Base-by-base conservation (phyloP, 1,284 basidiomycete genomes). In the Apiotrichum domesticum region DNA sequence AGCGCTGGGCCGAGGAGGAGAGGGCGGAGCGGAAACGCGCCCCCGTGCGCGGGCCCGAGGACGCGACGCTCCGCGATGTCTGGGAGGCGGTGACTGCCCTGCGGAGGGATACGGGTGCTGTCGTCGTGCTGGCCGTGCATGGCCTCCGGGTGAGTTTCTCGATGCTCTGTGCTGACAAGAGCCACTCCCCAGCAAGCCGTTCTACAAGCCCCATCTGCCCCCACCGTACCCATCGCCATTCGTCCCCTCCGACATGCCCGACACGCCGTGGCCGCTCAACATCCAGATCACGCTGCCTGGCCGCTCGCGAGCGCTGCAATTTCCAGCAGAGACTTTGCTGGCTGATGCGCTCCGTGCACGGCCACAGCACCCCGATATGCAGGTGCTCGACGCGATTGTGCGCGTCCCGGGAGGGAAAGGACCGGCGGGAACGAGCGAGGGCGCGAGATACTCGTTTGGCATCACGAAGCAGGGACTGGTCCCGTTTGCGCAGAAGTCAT, bases 181-280 rank as follows among this genome's bases (percentile, higher is more conserved):
- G 50, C 49, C 52, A 2, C 35, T 53, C 11, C 40, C 60, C 10
- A 43, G 54, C 48, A 49, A 61, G 35, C 57, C 57, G 6, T 68
- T 68, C 54, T 75, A 62, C 63, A 62, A 66, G 6, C 55, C 72
- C 1, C 72, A 75, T 53, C 62, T 77, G 1, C 70, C 73, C 4
- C 37, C 61, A 4, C 74, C 74, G 5, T 76, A 68, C 40, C 74
- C 75, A 0, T 47, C 59, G 0, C 69, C 69, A 10, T 74, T 65
- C 46, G 39, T 58, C 3, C 40, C 40, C 9, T 21, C 32, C 40
- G 33, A 46, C 52, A 10, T 41, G 54, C 35, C 45, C 29, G 54
- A 45, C 11, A 13, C 50, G 0, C 15, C 52, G 21, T 69, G 69
- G 69, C 67, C 67, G 35, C 51, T 75, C 46, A 72, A 66, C 37